These are phyloP conservation scores for Leccinum ochraceum DNA, from an alignment of 768 basidiomycete genomes.

Conservation along the genomic window DNA sequence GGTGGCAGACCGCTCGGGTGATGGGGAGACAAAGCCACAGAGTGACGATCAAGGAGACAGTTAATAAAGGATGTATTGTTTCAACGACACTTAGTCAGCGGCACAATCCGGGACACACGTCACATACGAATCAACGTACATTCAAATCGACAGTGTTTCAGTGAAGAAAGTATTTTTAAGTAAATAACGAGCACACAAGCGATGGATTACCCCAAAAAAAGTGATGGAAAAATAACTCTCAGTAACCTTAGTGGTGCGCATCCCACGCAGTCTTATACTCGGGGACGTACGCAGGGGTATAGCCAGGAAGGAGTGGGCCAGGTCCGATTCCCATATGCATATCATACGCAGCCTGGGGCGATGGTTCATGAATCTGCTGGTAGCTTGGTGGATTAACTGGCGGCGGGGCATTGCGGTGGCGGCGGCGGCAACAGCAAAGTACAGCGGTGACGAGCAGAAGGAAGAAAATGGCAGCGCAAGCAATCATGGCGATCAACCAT, in stretches of 20 bases:
- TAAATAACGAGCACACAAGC: background rate
- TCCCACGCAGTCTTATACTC: constrained; percentile 30
- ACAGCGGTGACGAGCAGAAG: constrained; percentile 5
- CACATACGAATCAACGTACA: background rate
- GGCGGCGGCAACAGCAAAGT: constrained; percentile 12
- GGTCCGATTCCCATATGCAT: constrained; percentile 22
- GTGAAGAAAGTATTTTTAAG: background rate
- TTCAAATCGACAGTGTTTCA: background rate
- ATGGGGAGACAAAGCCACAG: too few relatives aligned
- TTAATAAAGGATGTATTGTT: too few relatives aligned
- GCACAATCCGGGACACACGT: background rate
- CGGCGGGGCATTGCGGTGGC: constrained; percentile 5
- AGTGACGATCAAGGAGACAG: too few relatives aligned
- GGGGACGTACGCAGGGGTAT: constrained; percentile 14
- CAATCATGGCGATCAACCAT: constrained; percentile 21
- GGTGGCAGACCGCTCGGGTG: too few relatives aligned
- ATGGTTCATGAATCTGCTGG: constrained; percentile 26
- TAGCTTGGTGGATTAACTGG: constrained; percentile 16
- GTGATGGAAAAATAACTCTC: background rate
- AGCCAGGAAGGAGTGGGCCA: constrained; percentile 5
- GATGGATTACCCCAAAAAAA: background rate
- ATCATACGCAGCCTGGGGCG: constrained; percentile 31
- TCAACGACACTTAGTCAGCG: background rate
- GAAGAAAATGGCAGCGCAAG: constrained; percentile 7
- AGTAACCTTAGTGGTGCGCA: constrained; percentile 14